Conservation (phyloP, 179 eudicot genomes). For the Gypsophila paniculata region DNA sequence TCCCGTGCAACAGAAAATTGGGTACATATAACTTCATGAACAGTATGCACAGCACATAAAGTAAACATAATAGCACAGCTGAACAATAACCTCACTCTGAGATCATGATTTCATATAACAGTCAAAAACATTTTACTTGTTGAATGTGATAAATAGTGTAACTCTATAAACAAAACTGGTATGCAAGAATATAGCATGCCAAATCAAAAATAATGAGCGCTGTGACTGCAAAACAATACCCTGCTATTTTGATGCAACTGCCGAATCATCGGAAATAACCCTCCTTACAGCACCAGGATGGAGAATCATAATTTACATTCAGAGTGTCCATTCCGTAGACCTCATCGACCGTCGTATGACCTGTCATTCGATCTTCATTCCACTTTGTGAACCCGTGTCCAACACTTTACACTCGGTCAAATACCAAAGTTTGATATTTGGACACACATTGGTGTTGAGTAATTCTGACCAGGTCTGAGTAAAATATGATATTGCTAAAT, state of each 20-base stretch:
- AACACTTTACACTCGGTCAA: background rate
- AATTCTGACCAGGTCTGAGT: too few species aligned
- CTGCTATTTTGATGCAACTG: too few species aligned
- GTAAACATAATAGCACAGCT: background rate
- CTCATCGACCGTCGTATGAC: background rate
- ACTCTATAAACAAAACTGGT: background rate
- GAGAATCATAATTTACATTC: constrained; percentile 2
- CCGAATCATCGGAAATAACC: background rate
- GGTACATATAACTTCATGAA: too few species aligned
- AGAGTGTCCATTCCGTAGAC: background rate
- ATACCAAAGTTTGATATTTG: background rate
- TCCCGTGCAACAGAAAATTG: too few species aligned
- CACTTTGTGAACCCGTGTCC: background rate
- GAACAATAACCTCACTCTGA: background rate
- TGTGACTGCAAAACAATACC: background rate
- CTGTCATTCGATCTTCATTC: background rate
- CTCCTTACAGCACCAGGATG: background rate
- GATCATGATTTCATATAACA: background rate
- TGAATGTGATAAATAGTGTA: background rate
- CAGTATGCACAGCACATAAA: background rate
- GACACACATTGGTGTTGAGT: background rate
- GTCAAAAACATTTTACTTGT: background rate
- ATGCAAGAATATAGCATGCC: background rate
- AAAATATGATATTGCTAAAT: too few species aligned
- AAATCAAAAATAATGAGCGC: background rate